Conservation (phyloP, 805 yeast genomes). For the Vanderwaltozyma yarrowii region DNA sequence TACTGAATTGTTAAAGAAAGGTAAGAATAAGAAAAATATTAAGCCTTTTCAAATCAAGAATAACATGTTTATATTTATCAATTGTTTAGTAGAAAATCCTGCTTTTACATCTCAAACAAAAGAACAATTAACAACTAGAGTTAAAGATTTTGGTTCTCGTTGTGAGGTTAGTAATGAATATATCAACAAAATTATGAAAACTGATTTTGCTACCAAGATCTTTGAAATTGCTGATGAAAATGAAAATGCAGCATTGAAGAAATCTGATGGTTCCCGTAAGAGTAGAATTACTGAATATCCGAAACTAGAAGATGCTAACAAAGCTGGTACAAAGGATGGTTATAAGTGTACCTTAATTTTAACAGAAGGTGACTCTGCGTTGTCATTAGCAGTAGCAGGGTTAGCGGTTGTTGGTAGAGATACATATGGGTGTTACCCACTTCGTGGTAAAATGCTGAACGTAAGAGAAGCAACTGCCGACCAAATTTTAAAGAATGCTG, state of each 20-base stretch:
- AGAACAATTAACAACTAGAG: conserved; percentile 86
- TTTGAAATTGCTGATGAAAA: conserved; percentile 77
- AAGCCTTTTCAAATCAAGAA: conserved; percentile 83
- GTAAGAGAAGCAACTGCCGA: conserved; percentile 97
- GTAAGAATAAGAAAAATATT: conserved; percentile 59
- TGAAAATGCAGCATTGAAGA: conserved; percentile 78
- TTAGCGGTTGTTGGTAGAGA: conserved; percentile 92
- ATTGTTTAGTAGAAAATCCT: conserved; percentile 91
- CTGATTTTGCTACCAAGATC: conserved; percentile 61
- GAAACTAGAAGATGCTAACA: conserved; percentile 90
- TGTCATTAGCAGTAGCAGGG: conserved; percentile 86
- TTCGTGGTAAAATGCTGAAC: conserved; percentile 88
- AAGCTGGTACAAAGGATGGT: conserved; percentile 91
- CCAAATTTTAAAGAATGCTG: conserved; percentile 85
- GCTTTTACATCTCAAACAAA: conserved; percentile 97
- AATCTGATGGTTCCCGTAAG: conserved; percentile 79
- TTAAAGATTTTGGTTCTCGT: conserved; percentile 80
- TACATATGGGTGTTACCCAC: conserved; percentile 87
- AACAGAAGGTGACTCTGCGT: conserved; percentile 97
- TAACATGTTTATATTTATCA: conserved; percentile 82
- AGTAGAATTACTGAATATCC: conserved; percentile 80
- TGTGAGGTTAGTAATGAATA: conserved; percentile 70
- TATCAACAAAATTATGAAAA: conserved; percentile 58
- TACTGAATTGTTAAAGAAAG: conserved; percentile 59
- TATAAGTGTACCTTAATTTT: conserved; percentile 83